phyloP scores from a whole-genome alignment of 495 filamentous ascomycete species.

The Tuber brumale region DNA sequence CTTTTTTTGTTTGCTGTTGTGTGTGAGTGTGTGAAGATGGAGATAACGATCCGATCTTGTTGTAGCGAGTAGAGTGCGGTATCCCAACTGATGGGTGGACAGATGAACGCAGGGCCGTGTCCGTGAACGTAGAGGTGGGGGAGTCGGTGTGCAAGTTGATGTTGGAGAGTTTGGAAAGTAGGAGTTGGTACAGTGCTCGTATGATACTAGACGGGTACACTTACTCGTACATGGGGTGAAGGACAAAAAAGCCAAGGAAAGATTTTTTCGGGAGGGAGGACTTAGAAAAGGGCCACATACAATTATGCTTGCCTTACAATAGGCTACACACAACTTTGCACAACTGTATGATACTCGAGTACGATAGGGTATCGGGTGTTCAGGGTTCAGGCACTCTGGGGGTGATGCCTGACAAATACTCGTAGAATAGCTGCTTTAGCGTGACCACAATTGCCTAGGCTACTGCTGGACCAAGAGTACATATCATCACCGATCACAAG shows the following conservation, averaged over 20 bases:
- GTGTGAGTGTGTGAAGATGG: neutral
- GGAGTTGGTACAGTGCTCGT: neutral
- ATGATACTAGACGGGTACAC: no score
- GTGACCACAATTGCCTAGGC: no score
- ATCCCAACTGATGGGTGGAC: neutral
- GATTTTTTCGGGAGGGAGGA: neutral
- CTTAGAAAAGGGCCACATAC: neutral
- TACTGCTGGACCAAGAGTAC: no score
- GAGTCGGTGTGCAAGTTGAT: constrained; percentile 3
- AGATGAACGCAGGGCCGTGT: neutral
- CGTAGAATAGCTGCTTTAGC: neutral
- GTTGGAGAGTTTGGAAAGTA: neutral
- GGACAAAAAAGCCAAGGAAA: neutral
- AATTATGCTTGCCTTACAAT: neutral
- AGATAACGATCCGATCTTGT: neutral
- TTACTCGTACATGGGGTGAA: neutral
- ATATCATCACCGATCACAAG: no score
- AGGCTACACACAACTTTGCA: neutral
- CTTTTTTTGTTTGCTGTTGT: neutral
- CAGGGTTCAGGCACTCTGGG: neutral
- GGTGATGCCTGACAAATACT: neutral
- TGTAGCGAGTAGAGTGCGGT: neutral
- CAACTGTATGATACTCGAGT: no score
- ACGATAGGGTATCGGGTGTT: neutral
- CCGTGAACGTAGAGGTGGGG: neutral